A percentile compares a stretch with the other conserved stretches of the same genome.
phyloP scores from a whole-genome alignment of 2,329 filamentous ascomycete genomes.

The Fusarium nematophilum region DNA sequence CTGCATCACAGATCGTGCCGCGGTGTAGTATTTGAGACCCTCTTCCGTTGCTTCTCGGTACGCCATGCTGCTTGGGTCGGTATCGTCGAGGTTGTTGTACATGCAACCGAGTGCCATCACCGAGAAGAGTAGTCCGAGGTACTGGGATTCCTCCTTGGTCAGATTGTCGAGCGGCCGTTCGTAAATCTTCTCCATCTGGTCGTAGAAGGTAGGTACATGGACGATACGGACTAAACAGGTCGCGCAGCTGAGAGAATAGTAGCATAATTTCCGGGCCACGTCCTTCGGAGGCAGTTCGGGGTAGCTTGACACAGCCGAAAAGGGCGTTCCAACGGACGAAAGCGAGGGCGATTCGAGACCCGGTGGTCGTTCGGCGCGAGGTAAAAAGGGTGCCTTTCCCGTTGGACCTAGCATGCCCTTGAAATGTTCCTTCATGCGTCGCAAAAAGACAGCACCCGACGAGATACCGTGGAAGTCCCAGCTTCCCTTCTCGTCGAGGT shows the following conservation, averaged over 20 bases:
- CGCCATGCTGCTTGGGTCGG: constrained; percentile 57
- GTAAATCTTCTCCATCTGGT: constrained; percentile 82
- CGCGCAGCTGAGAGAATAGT: constrained; percentile 67
- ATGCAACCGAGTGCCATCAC: constrained; percentile 79
- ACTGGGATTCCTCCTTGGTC: constrained; percentile 72
- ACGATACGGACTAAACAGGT: constrained; percentile 75
- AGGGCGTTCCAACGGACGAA: constrained; percentile 72
- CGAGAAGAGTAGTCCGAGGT: constrained; percentile 77
- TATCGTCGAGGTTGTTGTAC: constrained; percentile 70
- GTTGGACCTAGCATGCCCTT: constrained; percentile 78
- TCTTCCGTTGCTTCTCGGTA: constrained; percentile 66
- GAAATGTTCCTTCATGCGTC: constrained; percentile 88
- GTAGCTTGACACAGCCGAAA: constrained; percentile 61
- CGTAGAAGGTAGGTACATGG: constrained; percentile 84
- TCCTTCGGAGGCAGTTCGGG: constrained; percentile 77
- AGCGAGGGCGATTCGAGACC: constrained; percentile 77
- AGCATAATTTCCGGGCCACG: constrained; percentile 63
- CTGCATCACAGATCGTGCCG: constrained; percentile 72
- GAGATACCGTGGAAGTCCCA: constrained; percentile 97
- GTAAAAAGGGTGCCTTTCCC: constrained; percentile 69
- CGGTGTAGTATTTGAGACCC: constrained; percentile 79
- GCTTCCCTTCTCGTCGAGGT: constrained; percentile 89
- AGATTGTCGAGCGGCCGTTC: constrained; percentile 72
- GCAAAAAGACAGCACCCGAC: constrained; percentile 89
- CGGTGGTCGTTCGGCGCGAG: constrained; percentile 59